Evolutionary conservation across 768 basidiomycete genomes (phyloP).

Genomic region (Tulasnella sp.): DNA sequence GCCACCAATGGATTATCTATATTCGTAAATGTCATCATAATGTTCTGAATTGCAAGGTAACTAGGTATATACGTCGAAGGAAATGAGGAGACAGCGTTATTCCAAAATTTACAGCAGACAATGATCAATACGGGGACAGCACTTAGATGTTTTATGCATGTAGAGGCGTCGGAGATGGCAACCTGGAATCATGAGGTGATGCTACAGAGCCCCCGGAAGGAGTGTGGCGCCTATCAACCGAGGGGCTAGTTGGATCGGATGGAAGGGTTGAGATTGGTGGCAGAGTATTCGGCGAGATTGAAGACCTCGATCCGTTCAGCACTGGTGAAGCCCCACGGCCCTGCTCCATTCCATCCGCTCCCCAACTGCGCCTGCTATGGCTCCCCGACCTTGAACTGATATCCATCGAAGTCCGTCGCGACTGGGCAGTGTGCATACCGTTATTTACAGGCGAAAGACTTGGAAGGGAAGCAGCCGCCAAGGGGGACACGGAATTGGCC

Average conservation of each 20-base stretch:
- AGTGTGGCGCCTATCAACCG: neutral
- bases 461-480: neutral
- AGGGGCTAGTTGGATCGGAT: constrained; percentile 39
- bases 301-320: neutral
- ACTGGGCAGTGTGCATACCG: neutral
- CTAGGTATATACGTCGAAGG: too few species aligned
- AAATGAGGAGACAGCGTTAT: too few species aligned
- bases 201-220: too few species aligned
- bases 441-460: neutral
- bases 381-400: neutral
- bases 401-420: constrained; percentile 10
- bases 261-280: constrained; percentile 65
- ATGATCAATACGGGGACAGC: too few species aligned
- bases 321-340: constrained; percentile 8
- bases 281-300: constrained; percentile 37
- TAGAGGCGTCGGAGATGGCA: too few species aligned
- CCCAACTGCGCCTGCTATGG: neutral
- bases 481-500: neutral
- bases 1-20: too few species aligned
- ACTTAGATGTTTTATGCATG: too few species aligned
- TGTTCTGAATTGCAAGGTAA: too few species aligned
- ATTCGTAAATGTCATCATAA: too few species aligned
- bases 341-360: neutral
- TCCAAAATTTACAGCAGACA: too few species aligned
- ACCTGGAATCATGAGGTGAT: too few species aligned